These are phyloP conservation scores for Lentinula guzmanii DNA, from an alignment of 768 basidiomycete species.

Conservation along the genomic window DNA sequence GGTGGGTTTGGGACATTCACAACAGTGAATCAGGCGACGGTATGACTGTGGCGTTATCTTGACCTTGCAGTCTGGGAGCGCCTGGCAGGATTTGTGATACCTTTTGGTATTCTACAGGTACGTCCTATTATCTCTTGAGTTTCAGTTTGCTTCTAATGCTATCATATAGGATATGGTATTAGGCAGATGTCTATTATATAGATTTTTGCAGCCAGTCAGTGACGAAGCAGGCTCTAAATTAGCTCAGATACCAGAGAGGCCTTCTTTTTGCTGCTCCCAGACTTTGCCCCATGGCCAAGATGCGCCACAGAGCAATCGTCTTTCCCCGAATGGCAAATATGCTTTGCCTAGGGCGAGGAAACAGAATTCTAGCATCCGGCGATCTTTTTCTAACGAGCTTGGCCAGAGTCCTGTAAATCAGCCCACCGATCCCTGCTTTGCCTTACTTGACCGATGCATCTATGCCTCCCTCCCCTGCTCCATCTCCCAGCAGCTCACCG, in stretches of 20 bases:
- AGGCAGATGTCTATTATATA: conserved; percentile 60
- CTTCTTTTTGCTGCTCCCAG: conserved; percentile 29
- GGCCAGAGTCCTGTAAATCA: conserved; percentile 21
- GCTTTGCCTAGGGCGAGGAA: conserved; percentile 15
- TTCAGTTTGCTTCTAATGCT: conserved; percentile 7
- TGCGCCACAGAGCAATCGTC: not conserved
- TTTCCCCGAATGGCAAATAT: conserved; percentile 2
- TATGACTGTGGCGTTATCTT: too few relatives aligned
- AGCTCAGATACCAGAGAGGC: conserved; percentile 18
- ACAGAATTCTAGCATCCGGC: conserved; percentile 17
- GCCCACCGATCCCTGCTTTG: conserved; percentile 63
- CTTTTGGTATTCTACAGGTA: too few relatives aligned
- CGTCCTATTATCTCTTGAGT: too few relatives aligned
- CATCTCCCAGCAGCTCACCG: conserved; percentile 26
- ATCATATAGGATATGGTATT: conserved; percentile 58
- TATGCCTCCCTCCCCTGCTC: conserved; percentile 45
- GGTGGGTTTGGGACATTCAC: too few relatives aligned
- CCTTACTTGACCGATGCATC: conserved; percentile 61
- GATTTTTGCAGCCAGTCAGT: conserved; percentile 32
- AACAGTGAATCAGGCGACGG: too few relatives aligned
- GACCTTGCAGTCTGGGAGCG: too few relatives aligned
- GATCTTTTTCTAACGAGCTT: conserved; percentile 26
- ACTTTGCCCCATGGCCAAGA: conserved; percentile 30
- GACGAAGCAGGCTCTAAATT: conserved; percentile 7
- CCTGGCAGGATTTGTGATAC: too few relatives aligned